Evolutionary conservation across 257 asterid species (phyloP).

Genomic region (Gynochthodes officinalis): DNA sequence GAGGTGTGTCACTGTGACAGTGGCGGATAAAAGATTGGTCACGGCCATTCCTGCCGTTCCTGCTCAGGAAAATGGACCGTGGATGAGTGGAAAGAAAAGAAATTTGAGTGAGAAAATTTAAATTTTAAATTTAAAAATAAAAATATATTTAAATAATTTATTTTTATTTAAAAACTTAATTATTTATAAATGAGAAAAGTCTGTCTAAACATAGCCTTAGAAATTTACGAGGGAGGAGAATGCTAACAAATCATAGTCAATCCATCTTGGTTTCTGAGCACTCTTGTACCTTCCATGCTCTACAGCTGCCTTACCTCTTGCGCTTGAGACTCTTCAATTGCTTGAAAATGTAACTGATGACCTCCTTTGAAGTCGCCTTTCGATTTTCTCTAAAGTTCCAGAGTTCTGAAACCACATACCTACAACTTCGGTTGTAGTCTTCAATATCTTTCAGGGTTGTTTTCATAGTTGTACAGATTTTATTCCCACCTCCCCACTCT

Average conservation of each 20-base stretch:
- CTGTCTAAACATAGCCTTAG: no score
- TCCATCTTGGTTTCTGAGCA: neutral
- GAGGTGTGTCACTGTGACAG: conserved; percentile 20
- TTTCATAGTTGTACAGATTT: conserved; percentile 24
- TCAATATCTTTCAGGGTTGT: conserved; percentile 37
- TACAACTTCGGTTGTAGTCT: conserved; percentile 44
- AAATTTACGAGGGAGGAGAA: neutral
- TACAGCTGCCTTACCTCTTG: conserved; percentile 17
- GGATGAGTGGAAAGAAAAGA: conserved; percentile 9
- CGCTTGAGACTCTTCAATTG: conserved; percentile 31
- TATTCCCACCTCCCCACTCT: conserved; percentile 41
- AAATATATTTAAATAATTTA: no score
- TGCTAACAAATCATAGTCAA: neutral
- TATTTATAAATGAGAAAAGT: no score
- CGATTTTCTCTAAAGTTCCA: conserved; percentile 45
- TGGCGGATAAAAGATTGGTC: conserved; percentile 39
- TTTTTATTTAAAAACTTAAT: no score
- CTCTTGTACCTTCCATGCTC: neutral
- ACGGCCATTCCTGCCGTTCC: conserved; percentile 40
- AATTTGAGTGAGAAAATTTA: no score
- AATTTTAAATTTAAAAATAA: no score
- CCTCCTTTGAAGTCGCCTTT: conserved; percentile 47
- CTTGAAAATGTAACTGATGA: conserved; percentile 29
- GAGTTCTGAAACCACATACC: conserved; percentile 39
- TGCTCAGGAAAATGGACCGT: neutral